Percentiles rank a stretch among this genome's conserved stretches.
Evolutionary conservation across 2,329 filamentous ascomycete genomes (phyloP).

Genomic region (Cladosporium oxysporum): DNA sequence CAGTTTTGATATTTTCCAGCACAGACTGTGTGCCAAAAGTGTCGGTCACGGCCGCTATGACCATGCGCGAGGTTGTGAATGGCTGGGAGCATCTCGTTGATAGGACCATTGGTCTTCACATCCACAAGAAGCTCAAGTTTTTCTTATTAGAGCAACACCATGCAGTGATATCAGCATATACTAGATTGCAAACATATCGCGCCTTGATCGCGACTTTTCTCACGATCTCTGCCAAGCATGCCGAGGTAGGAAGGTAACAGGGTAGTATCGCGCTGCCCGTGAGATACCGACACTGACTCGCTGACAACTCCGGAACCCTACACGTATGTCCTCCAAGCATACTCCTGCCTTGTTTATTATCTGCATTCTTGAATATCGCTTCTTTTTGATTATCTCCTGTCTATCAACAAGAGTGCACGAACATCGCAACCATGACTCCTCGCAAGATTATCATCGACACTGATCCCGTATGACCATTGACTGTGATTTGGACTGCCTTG

Average conservation of each 20-base stretch:
- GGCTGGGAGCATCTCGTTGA: neutral
- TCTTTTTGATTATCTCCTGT: neutral
- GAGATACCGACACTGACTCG: neutral
- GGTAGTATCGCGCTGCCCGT: neutral
- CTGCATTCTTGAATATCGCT: neutral
- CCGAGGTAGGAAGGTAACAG: constrained; percentile 9
- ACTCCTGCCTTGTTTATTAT: neutral
- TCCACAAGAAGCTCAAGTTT: neutral
- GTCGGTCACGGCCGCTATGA: neutral
- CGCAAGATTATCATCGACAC: constrained; percentile 89
- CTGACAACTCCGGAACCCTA: neutral
- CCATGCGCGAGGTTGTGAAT: neutral
- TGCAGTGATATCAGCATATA: neutral
- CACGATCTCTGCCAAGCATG: constrained; percentile 1
- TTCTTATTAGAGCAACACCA: neutral
- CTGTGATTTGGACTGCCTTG: constrained; percentile 3
- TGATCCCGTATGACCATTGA: constrained; percentile 66
- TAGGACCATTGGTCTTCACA: neutral
- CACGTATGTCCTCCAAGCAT: neutral
- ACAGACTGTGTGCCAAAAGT: constrained; percentile 3
- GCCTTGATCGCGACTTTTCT: neutral
- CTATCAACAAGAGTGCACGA: neutral
- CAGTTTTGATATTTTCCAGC: constrained; percentile 14
- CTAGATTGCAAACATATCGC: neutral
- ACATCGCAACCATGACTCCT: constrained; percentile 40